Evolutionary conservation across 306 rosid species (phyloP).

Genomic region (Dryas alaskensis): DNA sequence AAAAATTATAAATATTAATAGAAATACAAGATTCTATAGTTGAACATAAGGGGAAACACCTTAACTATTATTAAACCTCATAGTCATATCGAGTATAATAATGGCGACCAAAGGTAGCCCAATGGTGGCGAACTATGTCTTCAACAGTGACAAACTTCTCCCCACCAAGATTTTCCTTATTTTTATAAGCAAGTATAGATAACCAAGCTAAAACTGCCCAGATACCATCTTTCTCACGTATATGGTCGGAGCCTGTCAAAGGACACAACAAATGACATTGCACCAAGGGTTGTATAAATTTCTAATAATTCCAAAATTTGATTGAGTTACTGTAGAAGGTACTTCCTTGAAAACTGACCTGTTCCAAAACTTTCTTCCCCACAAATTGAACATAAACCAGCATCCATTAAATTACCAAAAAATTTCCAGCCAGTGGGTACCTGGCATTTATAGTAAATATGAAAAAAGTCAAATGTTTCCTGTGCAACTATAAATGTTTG

Average conservation of each 20-base stretch:
- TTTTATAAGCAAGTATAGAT: conserved; percentile 78
- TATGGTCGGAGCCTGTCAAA: conserved; percentile 87
- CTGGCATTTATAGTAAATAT: conserved; percentile 38
- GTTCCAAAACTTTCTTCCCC: conserved; percentile 99
- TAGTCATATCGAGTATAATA: conserved; percentile 95
- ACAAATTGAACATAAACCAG: conserved; percentile 86
- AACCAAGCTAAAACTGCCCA: conserved; percentile 99
- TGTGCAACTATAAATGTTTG: no score
- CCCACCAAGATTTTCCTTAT: conserved; percentile 69
- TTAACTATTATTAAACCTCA: conserved; percentile 49
- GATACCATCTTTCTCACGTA: conserved; percentile 98
- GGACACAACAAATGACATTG: conserved; percentile 26
- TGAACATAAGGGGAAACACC: conserved; percentile 11
- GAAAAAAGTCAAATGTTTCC: conserved; percentile 6
- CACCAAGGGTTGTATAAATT: conserved; percentile 1
- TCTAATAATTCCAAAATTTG: not conserved
- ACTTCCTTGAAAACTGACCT: conserved; percentile 45
- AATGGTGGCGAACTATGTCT: conserved; percentile 93
- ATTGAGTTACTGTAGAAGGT: conserved; percentile 16
- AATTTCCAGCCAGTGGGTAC: conserved; percentile 99
- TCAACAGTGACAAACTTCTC: conserved; percentile 88
- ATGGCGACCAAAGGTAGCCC: conserved; percentile 94
- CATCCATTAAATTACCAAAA: conserved; percentile 97
- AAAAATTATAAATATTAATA: conserved; percentile 22
- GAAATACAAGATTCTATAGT: conserved; percentile 11